Conservation (phyloP, 352 stramenopile species). For the Phytophthora meadii region DNA sequence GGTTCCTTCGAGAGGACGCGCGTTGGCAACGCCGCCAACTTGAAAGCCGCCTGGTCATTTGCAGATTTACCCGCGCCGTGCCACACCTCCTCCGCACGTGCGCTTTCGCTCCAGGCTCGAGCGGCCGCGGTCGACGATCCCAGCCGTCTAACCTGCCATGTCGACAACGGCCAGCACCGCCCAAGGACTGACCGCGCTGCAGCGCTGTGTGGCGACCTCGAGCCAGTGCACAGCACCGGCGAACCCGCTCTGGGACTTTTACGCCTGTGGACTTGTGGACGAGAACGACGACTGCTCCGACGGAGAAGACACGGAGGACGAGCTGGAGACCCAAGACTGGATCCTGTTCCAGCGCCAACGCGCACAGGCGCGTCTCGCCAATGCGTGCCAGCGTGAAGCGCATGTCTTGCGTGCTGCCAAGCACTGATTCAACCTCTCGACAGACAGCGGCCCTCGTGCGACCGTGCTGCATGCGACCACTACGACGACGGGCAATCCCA, state of each 20-base stretch:
- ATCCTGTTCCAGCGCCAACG: conserved; percentile 67
- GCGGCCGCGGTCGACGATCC: conserved; percentile 33
- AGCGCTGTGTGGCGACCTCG: conserved; percentile 18
- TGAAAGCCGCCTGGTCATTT: conserved; percentile 18
- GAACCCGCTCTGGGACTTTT: conserved; percentile 64
- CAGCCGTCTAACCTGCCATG: conserved; percentile 20
- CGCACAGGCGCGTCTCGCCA: conserved; percentile 50
- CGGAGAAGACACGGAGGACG: conserved; percentile 66
- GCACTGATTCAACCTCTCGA: conserved; percentile 16
- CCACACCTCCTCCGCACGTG: conserved; percentile 2
- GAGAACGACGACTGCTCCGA: conserved; percentile 49
- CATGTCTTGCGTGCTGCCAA: conserved; percentile 29
- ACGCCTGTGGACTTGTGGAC: conserved; percentile 62
- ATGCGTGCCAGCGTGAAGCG: conserved; percentile 47
- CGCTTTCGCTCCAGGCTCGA: conserved; percentile 18
- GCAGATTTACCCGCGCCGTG: conserved; percentile 25
- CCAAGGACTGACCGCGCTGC: conserved; percentile 26
- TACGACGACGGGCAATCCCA: conserved; percentile 9
- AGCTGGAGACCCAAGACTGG: conserved; percentile 62
- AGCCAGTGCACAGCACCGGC: conserved; percentile 12
- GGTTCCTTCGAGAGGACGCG: conserved; percentile 24
- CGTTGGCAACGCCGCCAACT: conserved; percentile 14
- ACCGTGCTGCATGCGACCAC: conserved; percentile 4
- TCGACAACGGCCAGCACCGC: conserved; percentile 29
- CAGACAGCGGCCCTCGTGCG: neutral